phyloP scores from a whole-genome alignment of 75 land plant species.

The Sequoiadendron giganteum region DNA sequence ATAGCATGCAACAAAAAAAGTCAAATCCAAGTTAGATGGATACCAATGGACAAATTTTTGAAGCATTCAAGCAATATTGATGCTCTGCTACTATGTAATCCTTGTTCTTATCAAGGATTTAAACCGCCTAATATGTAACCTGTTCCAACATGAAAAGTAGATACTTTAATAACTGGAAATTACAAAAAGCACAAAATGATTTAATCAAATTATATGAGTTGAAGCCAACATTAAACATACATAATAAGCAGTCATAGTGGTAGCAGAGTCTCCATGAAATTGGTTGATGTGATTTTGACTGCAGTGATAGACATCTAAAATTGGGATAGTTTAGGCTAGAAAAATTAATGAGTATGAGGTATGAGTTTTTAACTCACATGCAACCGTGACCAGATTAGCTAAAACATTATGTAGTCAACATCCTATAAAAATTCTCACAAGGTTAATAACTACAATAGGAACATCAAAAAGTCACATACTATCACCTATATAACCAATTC shows the following conservation, averaged over 20 bases:
- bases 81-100: conserved; percentile 49
- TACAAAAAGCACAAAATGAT: neutral
- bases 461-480: neutral
- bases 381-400: too few relatives aligned
- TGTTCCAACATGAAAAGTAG: conserved; percentile 18
- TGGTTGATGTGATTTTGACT: too few relatives aligned
- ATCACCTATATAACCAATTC: too few relatives aligned
- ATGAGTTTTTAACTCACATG: too few relatives aligned
- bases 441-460: neutral
- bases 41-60: too few relatives aligned
- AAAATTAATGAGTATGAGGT: neutral
- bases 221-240: conserved; percentile 35
- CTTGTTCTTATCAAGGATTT: conserved; percentile 87
- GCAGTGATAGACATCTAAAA: too few relatives aligned
- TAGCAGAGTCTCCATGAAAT: neutral
- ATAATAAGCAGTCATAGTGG: conserved; percentile 78
- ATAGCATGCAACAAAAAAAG: too few relatives aligned
- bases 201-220: neutral
- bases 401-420: neutral
- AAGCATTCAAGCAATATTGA: too few relatives aligned
- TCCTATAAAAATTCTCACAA: neutral
- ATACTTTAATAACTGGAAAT: neutral
- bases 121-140: conserved; percentile 88
- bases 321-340: conserved; percentile 80
- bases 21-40: too few relatives aligned